phyloP scores from a whole-genome alignment of 345 rosid species.

The Odontarrhena argentea region DNA sequence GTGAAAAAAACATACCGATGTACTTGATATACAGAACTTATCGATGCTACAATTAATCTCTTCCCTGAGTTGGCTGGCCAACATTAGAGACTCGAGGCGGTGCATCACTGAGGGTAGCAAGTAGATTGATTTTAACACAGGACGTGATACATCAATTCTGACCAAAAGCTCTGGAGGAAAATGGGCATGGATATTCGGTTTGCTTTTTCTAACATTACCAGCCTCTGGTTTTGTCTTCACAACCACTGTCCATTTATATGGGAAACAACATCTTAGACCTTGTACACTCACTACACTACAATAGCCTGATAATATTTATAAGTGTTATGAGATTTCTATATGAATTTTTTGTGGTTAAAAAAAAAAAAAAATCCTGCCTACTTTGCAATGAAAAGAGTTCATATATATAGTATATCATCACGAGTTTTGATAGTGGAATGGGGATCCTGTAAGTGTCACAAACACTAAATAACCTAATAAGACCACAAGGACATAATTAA shows the following conservation, averaged over 20 bases:
- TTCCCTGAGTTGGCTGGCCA: slow-evolving; percentile 87
- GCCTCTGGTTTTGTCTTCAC: slow-evolving; percentile 42
- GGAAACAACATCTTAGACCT: slow-evolving; percentile 24
- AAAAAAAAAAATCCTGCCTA: too few relatives aligned
- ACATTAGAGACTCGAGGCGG: slow-evolving; percentile 78
- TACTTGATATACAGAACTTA: slow-evolving; percentile 56
- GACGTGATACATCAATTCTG: slow-evolving; percentile 50
- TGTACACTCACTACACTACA: background rate
- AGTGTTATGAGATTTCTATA: too few relatives aligned
- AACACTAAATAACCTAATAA: too few relatives aligned
- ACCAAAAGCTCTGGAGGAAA: slow-evolving; percentile 90
- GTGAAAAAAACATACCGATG: slow-evolving; percentile 53
- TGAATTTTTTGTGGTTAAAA: too few relatives aligned
- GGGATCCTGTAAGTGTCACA: too few relatives aligned
- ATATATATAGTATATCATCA: too few relatives aligned
- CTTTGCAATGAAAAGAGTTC: too few relatives aligned
- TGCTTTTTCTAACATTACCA: slow-evolving; percentile 39
- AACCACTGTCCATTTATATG: slow-evolving; percentile 43
- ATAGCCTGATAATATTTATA: background rate
- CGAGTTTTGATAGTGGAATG: too few relatives aligned
- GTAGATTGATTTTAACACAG: slow-evolving; percentile 61
- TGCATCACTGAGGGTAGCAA: slow-evolving; percentile 84
- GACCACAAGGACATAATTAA: too few relatives aligned
- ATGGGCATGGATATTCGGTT: slow-evolving; percentile 54
- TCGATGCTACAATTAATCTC: slow-evolving; percentile 58